Base-by-base conservation (phyloP, 1,284 basidiomycete genomes). In the Leucoagaricus sp. region DNA sequence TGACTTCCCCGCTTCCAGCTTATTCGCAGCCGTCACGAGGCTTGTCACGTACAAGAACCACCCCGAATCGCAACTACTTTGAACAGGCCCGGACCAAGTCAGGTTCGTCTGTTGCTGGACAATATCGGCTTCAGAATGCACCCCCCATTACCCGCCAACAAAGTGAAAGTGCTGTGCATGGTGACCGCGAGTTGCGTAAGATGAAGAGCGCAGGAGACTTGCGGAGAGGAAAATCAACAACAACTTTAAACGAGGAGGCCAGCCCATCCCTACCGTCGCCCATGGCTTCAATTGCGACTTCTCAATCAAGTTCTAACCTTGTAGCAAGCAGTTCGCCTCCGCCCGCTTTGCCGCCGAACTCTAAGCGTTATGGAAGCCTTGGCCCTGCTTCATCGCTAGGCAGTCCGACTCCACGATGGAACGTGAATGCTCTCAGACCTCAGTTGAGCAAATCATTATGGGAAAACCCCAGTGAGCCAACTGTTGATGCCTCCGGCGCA, bases 161-260 rank as follows among this genome's bases (percentile, higher is more conserved):
- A 33, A 70, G 72, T 31, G 75, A 79, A 48, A 69, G 77, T 49
- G 69, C 75, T 12, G 71, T 72, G 46, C 71, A 75, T 49, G 71
- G 71, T n/a, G 82, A 85, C 58, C 81, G 74, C 51, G 87, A 91
- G 65, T 65, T 92, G 42, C 83, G 89, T 56, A 87, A 85, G 68
- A 94, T 94, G 92, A 91, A 92, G 70, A 93, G 90, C 66, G 91
- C 92, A 10, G 91, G 91, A 26, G 89, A 92, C 64, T 74, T 94
- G 34, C 82, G 86, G 49, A 77, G 82, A 58, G 79, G 77, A 36
- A 72, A 72, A 65, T 59, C 65, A 40, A 55, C 62, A 19, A 53
- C 62, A 17, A 60, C 64, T 42, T 52, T 60, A 50, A 65, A 65
- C 40, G 60, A 61, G 34, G 67, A 75, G 12, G 72, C 78, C 44